Percentiles rank a stretch among this genome's conserved stretches.
Evolutionary conservation across 768 basidiomycete genomes (phyloP).

Genomic region (Serendipita vermifera): DNA sequence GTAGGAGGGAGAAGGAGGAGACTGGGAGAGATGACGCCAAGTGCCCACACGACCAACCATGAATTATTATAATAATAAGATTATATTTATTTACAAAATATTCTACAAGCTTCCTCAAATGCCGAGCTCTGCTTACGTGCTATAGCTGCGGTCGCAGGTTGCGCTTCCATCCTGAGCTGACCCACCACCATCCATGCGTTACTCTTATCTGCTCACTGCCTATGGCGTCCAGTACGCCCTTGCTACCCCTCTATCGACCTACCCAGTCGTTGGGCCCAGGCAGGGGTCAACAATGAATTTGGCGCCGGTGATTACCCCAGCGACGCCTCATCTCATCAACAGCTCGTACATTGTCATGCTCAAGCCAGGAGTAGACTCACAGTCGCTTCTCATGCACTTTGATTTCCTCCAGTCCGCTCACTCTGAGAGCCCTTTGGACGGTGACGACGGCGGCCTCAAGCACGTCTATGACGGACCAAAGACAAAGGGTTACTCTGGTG

Average conservation of each 20-base stretch:
- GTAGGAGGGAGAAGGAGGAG: background rate
- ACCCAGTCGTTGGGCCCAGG: conserved; percentile 23
- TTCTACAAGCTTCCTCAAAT: too few species aligned
- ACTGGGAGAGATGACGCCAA: background rate
- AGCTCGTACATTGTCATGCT: conserved; percentile 94
- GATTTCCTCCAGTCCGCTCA: conserved; percentile 60
- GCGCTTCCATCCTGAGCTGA: background rate
- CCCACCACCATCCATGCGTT: conserved; percentile 26
- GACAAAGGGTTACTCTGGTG: conserved; percentile 64
- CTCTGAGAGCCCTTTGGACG: conserved; percentile 38
- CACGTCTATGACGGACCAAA: conserved; percentile 68
- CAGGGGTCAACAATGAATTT: conserved; percentile 35
- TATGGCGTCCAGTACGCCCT: conserved; percentile 26
- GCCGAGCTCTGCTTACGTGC: background rate
- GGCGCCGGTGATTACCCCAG: conserved; percentile 39
- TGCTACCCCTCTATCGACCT: conserved; percentile 36
- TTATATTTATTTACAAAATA: background rate
- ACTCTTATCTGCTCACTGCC: conserved; percentile 27
- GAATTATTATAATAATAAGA: too few species aligned
- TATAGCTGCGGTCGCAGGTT: background rate
- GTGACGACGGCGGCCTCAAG: conserved; percentile 32
- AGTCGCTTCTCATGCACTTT: conserved; percentile 59
- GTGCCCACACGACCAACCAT: background rate
- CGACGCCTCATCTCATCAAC: conserved; percentile 33
- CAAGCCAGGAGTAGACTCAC: conserved; percentile 49